Evolutionary conservation across 306 rosid genomes (phyloP).

Genomic region (Cyclanthera cordifolia): DNA sequence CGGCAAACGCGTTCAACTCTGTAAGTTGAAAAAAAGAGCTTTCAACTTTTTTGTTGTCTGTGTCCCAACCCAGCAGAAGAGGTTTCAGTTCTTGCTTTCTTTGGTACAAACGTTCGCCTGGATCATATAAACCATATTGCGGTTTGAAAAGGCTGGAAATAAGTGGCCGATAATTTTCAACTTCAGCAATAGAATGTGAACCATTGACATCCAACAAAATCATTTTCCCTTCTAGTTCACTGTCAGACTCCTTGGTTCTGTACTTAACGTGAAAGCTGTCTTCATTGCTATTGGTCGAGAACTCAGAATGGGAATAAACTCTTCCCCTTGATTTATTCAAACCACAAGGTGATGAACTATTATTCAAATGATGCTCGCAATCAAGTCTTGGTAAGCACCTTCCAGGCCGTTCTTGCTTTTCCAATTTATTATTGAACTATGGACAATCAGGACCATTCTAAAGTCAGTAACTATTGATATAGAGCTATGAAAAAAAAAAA

Average conservation of each 20-base stretch:
- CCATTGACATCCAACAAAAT: conserved; percentile 23
- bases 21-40: conserved; percentile 18
- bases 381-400: conserved; percentile 28
- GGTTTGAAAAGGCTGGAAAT: conserved; percentile 24
- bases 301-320: conserved; percentile 19
- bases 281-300: conserved; percentile 22
- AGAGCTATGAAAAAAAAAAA: background rate
- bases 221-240: conserved; percentile 16
- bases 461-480: conserved; percentile 18
- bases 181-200: conserved; percentile 18
- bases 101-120: conserved; percentile 15
- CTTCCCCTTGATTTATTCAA: conserved; percentile 25
- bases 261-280: conserved; percentile 20
- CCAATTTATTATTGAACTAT: conserved; percentile 28
- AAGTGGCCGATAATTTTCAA: conserved; percentile 20
- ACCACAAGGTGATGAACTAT: conserved; percentile 25
- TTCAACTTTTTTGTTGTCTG: conserved; percentile 16
- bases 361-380: conserved; percentile 22
- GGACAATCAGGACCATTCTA: conserved; percentile 23
- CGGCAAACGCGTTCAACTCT: conserved; percentile 17
- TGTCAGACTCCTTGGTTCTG: conserved; percentile 26
- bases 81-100: conserved; percentile 28
- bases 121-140: conserved; percentile 16
- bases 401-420: conserved; percentile 24
- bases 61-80: conserved; percentile 38